phyloP scores from a whole-genome alignment of 148 eudicot species.

The Heliosperma pusillum region DNA sequence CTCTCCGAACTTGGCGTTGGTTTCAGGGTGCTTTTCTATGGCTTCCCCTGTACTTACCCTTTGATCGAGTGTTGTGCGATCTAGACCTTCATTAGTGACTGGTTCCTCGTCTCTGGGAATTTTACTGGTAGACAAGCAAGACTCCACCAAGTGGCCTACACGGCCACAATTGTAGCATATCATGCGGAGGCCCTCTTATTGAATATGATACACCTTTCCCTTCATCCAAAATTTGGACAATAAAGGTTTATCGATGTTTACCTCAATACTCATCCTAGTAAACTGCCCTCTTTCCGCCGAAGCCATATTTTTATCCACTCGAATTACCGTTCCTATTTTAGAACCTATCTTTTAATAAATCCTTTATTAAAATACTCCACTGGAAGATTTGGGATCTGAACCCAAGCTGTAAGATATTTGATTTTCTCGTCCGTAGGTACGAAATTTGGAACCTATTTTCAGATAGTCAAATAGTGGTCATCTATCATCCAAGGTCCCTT shows the following conservation, averaged over 20 bases:
- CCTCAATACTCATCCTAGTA: background rate
- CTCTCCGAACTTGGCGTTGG: no score
- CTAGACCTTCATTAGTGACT: no score
- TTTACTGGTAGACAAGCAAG: no score
- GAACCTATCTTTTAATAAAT: background rate
- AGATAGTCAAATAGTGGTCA: no score
- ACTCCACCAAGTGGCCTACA: background rate
- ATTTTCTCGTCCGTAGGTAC: no score
- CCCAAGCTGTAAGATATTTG: no score
- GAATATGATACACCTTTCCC: background rate
- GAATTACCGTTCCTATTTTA: background rate
- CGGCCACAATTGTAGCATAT: background rate
- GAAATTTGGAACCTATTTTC: no score
- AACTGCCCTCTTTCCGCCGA: background rate
- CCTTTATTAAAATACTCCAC: background rate
- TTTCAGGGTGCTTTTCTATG: no score
- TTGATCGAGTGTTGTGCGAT: no score
- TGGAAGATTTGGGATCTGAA: background rate
- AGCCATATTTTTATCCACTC: background rate
- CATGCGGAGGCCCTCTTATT: background rate
- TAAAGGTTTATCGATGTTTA: background rate
- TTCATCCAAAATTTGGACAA: background rate
- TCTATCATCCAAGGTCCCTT: no score
- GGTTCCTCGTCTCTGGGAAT: no score
- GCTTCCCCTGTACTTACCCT: no score